phyloP scores from a whole-genome alignment of 2,329 filamentous ascomycete species.

The Calonectria hawksworthii region DNA sequence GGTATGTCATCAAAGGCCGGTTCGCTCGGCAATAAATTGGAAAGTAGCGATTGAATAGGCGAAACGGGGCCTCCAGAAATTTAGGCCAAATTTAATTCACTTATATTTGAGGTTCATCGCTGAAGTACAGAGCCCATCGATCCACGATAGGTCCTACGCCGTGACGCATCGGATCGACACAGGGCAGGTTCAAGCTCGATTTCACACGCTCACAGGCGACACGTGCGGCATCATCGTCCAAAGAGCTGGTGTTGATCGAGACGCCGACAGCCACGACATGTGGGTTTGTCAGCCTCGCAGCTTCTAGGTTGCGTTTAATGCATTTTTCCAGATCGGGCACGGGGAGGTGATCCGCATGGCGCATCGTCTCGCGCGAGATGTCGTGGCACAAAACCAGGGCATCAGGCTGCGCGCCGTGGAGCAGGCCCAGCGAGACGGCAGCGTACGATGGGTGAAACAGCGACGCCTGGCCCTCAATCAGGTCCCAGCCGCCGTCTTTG shows the following conservation, averaged over 20 bases:
- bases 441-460: neutral
- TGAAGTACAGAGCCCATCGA: neutral
- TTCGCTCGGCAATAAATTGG: too few species aligned
- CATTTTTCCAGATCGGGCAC: neutral
- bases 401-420: neutral
- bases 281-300: neutral
- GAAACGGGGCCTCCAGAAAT: neutral
- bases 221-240: neutral
- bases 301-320: neutral
- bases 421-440: neutral
- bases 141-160: neutral
- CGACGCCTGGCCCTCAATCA: neutral
- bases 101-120: neutral
- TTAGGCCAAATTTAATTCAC: neutral
- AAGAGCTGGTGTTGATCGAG: neutral
- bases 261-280: neutral
- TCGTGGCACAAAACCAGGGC: neutral
- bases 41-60: too few species aligned
- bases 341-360: neutral
- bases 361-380: neutral
- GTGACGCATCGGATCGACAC: neutral
- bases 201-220: neutral
- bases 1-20: too few species aligned
- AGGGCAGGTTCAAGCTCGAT: neutral
- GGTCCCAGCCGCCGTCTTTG: neutral